Percentiles rank a stretch among this genome's conserved stretches.
Evolutionary conservation across 179 eudicot species (phyloP).

Genomic region (Drosera spatulata): DNA sequence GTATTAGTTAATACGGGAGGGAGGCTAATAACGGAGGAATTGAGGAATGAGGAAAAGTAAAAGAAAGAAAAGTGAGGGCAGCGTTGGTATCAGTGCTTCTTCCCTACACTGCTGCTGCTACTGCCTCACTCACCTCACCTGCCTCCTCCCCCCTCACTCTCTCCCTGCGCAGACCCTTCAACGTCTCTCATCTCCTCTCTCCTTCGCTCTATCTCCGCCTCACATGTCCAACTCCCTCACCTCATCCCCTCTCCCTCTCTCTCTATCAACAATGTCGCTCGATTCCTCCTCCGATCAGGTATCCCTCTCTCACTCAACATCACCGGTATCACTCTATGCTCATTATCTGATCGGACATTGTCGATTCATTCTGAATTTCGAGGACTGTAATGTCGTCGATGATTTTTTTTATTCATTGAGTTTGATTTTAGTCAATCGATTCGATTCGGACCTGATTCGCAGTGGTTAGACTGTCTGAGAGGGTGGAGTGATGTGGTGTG

Average conservation of each 20-base stretch:
- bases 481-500: no score
- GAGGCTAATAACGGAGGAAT: no score
- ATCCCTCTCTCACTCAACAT: not conserved
- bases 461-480: no score
- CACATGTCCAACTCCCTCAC: slow-evolving; percentile 2
- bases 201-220: not conserved
- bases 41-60: no score
- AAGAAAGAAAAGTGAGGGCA: no score
- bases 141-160: no score
- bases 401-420: no score
- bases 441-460: no score
- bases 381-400: not conserved
- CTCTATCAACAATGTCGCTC: slow-evolving; percentile 30
- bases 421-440: no score
- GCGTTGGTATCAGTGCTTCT: no score
- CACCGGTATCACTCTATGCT: not conserved
- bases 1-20: no score
- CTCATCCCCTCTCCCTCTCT: not conserved
- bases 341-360: not conserved
- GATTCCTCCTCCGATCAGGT: slow-evolving; percentile 36
- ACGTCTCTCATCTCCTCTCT: not conserved
- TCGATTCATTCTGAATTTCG: not conserved
- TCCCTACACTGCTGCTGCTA: no score
- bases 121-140: not conserved
- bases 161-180: not conserved